Base-by-base conservation (phyloP, 352 stramenopile genomes). In the Phytophthora palmivora region DNA sequence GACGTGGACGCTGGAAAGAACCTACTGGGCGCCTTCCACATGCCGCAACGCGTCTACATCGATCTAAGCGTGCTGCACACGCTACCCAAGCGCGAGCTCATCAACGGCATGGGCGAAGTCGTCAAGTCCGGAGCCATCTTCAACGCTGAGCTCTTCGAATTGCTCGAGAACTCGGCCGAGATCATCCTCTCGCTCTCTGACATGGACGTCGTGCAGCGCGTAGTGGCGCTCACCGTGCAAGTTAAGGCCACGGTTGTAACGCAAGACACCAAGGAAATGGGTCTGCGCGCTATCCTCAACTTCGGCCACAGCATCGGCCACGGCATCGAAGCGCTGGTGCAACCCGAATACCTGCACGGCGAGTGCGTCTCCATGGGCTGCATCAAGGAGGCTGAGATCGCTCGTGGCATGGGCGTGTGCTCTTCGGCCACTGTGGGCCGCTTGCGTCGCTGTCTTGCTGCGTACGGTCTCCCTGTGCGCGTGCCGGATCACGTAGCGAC, bases 261-360 rank as follows among this genome's bases (percentile, higher is more conserved):
- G 30, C 76, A 89, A 11, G 97, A 99, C 70, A 96, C 98, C 48
- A 96, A 96, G 69, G 97, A 99, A 74, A 95, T 95, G 58, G 97
- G 96, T 1, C 58, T 98, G 22, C 87, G 97, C 14, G 97, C 97
- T 12, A 99, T 98, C 32, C 87, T 99, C 33, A 99, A 99, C 80
- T 94, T 99, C 58, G 97, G 97, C n/a, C 97, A 99, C 84, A 99
- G 97, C 47, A 97, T 99, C 63, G 97, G 97, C 53, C 97, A 99
- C 74, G 97, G 97, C 42, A 98, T 99, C 58, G 97, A 99, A 74
- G 97, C 96, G 67, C 78, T 97, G 51, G 76, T 97, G 22, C 96
- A 97, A 43, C 98, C 98, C 50, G 94, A 97, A 60, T 98, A 89
- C 66, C 64, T 99, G 45, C 97, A 99, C 61, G 97, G 97, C 44